These are phyloP conservation scores for Yamadazyma conglobata DNA, from an alignment of 1,139 yeast species.

Conservation along the genomic window DNA sequence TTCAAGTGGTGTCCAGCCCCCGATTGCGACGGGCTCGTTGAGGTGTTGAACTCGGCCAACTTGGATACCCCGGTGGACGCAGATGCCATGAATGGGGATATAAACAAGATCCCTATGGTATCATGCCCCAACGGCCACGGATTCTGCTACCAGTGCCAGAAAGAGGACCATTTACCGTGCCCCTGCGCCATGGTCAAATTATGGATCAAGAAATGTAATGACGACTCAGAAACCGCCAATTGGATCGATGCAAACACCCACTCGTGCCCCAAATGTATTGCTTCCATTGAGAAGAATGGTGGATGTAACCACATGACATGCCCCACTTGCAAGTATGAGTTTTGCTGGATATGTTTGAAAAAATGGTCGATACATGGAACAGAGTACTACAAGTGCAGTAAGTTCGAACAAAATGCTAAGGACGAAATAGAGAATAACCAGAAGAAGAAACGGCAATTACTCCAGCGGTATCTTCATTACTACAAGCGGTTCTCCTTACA, in stretches of 20 bases:
- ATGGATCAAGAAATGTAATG: slow-evolving; percentile 81
- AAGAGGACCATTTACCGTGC: slow-evolving; percentile 79
- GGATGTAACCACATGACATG: slow-evolving; percentile 98
- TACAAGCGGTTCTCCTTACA: slow-evolving; percentile 76
- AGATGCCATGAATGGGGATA: slow-evolving; percentile 14
- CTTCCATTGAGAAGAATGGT: slow-evolving; percentile 78
- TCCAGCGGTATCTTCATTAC: slow-evolving; percentile 72
- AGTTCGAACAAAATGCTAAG: slow-evolving; percentile 44
- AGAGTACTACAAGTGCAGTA: slow-evolving; percentile 64
- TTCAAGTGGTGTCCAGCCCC: slow-evolving; percentile 86
- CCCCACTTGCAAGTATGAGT: slow-evolving; percentile 68
- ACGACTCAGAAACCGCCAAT: slow-evolving; percentile 83
- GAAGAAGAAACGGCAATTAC: slow-evolving; percentile 35
- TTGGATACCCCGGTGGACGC: slow-evolving; percentile 19
- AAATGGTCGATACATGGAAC: slow-evolving; percentile 74
- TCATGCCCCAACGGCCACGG: slow-evolving; percentile 63
- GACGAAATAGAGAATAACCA: slow-evolving; percentile 31
- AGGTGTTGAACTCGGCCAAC: slow-evolving; percentile 19
- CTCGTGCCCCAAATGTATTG: slow-evolving; percentile 67
- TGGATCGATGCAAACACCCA: slow-evolving; percentile 92
- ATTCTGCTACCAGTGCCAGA: slow-evolving; percentile 77
- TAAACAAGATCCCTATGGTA: slow-evolving; percentile 54
- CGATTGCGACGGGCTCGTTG: slow-evolving; percentile 52
- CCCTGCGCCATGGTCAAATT: slow-evolving; percentile 66
- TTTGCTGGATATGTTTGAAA: slow-evolving; percentile 91